phyloP scores from a whole-genome alignment of 768 basidiomycete genomes.

The Hypholoma fasciculare region DNA sequence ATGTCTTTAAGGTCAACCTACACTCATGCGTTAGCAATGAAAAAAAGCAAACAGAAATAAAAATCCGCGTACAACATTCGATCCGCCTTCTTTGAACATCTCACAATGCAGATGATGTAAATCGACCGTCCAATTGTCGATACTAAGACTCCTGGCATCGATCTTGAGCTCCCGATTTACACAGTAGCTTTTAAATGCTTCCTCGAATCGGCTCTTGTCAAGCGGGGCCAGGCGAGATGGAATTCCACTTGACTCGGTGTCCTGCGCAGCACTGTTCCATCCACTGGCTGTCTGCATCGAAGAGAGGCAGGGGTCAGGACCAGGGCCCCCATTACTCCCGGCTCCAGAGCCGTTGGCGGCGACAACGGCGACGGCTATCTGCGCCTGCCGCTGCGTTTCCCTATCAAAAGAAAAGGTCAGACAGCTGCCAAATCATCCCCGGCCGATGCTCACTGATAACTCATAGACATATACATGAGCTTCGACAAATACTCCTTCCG shows the following conservation, averaged over 20 bases:
- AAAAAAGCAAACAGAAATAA: background rate
- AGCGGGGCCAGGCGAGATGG: no score
- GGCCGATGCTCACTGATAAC: conserved; percentile 2
- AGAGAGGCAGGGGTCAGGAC: background rate
- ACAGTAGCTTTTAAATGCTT: conserved; percentile 49
- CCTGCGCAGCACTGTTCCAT: conserved; percentile 1
- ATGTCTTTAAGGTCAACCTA: conserved; percentile 56
- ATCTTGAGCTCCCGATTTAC: conserved; percentile 37
- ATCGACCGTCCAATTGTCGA: conserved; percentile 61
- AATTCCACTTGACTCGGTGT: no score
- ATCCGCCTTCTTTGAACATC: conserved; percentile 62
- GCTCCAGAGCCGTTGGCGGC: background rate
- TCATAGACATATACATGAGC: conserved; percentile 21
- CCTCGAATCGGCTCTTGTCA: conserved; percentile 54
- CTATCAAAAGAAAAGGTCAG: conserved; percentile 1
- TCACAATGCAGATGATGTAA: conserved; percentile 56
- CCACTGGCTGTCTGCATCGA: conserved; percentile 5
- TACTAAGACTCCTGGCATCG: conserved; percentile 40
- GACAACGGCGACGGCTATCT: background rate
- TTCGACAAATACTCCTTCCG: conserved; percentile 40
- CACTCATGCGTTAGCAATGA: background rate
- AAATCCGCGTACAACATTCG: conserved; percentile 17
- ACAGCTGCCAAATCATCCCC: background rate
- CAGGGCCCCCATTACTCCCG: conserved; percentile 2
- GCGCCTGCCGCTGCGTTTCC: background rate